Conservation (phyloP, 148 eudicot genomes). For the Vaccinium vitisidaea region DNA sequence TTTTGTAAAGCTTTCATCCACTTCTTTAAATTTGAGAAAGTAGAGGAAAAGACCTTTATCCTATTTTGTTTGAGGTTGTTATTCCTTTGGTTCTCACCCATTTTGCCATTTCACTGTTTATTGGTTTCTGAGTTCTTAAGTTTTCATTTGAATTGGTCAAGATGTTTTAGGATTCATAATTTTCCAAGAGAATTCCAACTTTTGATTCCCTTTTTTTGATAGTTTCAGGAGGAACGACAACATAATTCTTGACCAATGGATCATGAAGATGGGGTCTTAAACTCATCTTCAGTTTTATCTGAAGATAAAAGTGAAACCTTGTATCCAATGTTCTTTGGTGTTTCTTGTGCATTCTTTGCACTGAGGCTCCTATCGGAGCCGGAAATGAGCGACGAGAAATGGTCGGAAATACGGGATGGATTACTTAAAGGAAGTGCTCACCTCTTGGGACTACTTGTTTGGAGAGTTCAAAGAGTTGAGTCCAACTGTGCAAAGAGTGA, state of each 20-base stretch:
- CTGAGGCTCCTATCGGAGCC: conserved; percentile 41
- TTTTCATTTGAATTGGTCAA: neutral
- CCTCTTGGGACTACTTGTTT: conserved; percentile 66
- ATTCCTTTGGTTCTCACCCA: conserved; percentile 1
- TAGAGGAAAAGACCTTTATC: conserved; percentile 7
- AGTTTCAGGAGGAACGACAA: conserved; percentile 17
- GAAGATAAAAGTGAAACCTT: conserved; percentile 51
- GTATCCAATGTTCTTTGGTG: conserved; percentile 68
- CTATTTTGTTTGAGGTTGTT: neutral
- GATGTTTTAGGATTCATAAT: neutral
- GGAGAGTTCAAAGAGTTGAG: conserved; percentile 49
- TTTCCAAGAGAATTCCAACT: neutral
- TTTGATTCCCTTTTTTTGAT: conserved; percentile 9
- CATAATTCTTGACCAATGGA: conserved; percentile 47
- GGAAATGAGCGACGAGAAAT: conserved; percentile 33
- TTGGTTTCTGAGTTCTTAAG: neutral
- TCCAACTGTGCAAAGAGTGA: conserved; percentile 26
- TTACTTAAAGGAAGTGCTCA: conserved; percentile 65
- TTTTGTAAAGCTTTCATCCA: neutral
- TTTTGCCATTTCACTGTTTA: neutral
- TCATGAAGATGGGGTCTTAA: conserved; percentile 37
- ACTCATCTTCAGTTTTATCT: conserved; percentile 27
- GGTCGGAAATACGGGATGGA: conserved; percentile 47
- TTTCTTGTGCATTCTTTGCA: conserved; percentile 71
- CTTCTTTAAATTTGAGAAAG: neutral